Evolutionary conservation across 2,329 filamentous ascomycete genomes (phyloP), one percentile per base, ranked within the genome.

Genomic region (Dactylellina haptotyla): DNA sequence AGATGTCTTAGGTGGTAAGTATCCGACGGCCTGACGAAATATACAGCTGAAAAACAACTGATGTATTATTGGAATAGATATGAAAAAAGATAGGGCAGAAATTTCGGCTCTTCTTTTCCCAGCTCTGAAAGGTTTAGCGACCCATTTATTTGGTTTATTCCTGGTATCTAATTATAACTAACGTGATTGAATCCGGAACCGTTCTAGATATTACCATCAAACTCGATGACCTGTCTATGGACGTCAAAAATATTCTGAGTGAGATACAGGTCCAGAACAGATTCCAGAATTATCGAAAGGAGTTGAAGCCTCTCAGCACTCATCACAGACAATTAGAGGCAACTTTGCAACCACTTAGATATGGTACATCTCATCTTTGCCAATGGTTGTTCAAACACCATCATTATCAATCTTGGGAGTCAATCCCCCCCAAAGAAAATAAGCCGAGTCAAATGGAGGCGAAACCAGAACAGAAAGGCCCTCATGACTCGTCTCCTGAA

Each of bases 361-460:
- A 39, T 30, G 58, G 58, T 3, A 62, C 58, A 14, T n/a, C 45
- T 2, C 58, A 62, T 30, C 32, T 51, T 14, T 62, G 58, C 45
- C 39, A 39, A 51, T 71, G 66, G 66, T 41, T 71, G 2, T 71
- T 71, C 23, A 50, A 28, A n/a, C 28, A 71, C 14, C 32, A 53
- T 16, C 39, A 71, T 23, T 71, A 71, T 25, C 34, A 16, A 16
- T n/a, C 28, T 4, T 71, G 66, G 65, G 66, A 50, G 18, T 16
- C n/a, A 12, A 46, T 58, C 5, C 14, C 57, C 37, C 58, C 34
- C 4, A 71, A 57, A 23, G 41, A 46, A 46, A 23, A 20, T 10
- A 46, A 46, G 16, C 16, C n/a, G 4, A 41, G 18, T n/a, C 37
- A 12, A 41, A 46, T n/a, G n/a, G n/a, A 46, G 9, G 41, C 4